phyloP scores from a whole-genome alignment of 2,329 filamentous ascomycete genomes.

The Geosmithia flava region DNA sequence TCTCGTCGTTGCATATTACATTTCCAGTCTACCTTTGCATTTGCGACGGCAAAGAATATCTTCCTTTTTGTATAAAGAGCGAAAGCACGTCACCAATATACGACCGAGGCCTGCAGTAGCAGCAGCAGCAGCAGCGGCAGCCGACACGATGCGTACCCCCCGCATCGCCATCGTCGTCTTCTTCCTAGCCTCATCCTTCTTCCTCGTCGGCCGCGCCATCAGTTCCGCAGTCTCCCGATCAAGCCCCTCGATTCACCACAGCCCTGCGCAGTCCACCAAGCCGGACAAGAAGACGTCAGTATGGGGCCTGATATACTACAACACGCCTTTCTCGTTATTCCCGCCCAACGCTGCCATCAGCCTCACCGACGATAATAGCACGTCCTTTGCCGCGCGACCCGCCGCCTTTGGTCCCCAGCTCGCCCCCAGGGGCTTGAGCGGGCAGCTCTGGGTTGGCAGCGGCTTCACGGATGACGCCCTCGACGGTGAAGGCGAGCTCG shows the following conservation, averaged over 20 bases:
- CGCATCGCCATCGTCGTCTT: slow-evolving; percentile 40
- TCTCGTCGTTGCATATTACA: too few relatives aligned
- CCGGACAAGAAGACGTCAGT: slow-evolving; percentile 9
- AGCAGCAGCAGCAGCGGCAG: background rate
- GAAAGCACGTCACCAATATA: background rate
- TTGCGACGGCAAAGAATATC: too few relatives aligned
- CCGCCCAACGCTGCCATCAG: slow-evolving; percentile 93
- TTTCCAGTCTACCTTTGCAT: too few relatives aligned
- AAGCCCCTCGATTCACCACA: background rate
- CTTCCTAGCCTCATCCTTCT: slow-evolving; percentile 39
- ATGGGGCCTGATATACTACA: slow-evolving; percentile 52
- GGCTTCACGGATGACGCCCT: slow-evolving; percentile 75
- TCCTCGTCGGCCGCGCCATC: slow-evolving; percentile 41
- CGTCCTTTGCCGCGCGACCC: slow-evolving; percentile 85
- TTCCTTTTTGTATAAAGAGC: too few relatives aligned
- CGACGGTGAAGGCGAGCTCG: slow-evolving; percentile 69
- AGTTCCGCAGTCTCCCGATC: slow-evolving; percentile 17
- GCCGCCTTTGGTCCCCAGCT: slow-evolving; percentile 83
- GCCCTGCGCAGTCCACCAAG: background rate
- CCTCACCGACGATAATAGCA: slow-evolving; percentile 94
- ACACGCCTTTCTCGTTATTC: slow-evolving; percentile 74
- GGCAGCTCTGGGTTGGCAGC: slow-evolving; percentile 85
- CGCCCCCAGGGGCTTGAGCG: slow-evolving; percentile 65
- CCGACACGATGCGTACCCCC: slow-evolving; percentile 36
- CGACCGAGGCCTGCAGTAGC: background rate